Base-by-base conservation (phyloP, 805 yeast species). In the Saturnispora kantuleensis region DNA sequence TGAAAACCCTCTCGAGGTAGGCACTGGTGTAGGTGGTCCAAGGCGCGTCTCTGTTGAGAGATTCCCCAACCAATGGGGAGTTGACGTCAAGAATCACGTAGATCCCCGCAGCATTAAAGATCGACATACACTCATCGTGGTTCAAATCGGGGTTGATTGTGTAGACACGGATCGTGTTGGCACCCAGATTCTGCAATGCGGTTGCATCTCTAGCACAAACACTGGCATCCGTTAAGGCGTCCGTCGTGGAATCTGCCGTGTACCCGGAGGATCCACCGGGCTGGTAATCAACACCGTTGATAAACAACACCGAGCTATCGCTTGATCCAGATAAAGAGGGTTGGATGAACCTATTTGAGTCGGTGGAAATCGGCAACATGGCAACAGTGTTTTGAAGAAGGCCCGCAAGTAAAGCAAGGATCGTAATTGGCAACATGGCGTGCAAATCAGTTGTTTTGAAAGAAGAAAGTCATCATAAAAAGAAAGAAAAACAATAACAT, bases 101-200 rank as follows among this genome's bases (percentile, higher is more conserved):
- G 53, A 89, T 87, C 29, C 97, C 97, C 3, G 94, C 96, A 49
- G 84, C 81, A 55, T 84, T 86, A 60, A 87, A 77, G 50, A 78
- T 73, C n/a, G 87, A 71, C 93, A 89, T 85, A 69, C 97, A 89
- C 60, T 83, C 84, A 58, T 86, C 95, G 58, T 88, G 97, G 66
- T 86, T 74, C 38, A 84, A 66, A 50, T 85, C 86, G 47, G 95
- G 95, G 58, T 84, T 84, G 48, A 83, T 65, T 3, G 88, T 76
- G 65, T 89, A 86, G 16, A 88, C 82, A 62, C 96, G 76, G 49
- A 89, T 71, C 36, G 95, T 84, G 67, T 89, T 89, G 57, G 47
- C 55, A 4, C 95, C 95, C 42, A 89, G 69, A 56, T 85, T 78
- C 65, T 83, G 85, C 57, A 89, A 75, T 47, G 76, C 76, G 56